Percentiles rank a stretch among this genome's conserved stretches.
These are phyloP conservation scores for Phallus indusiatus DNA, from an alignment of 768 basidiomycete species.

Conservation along the genomic window DNA sequence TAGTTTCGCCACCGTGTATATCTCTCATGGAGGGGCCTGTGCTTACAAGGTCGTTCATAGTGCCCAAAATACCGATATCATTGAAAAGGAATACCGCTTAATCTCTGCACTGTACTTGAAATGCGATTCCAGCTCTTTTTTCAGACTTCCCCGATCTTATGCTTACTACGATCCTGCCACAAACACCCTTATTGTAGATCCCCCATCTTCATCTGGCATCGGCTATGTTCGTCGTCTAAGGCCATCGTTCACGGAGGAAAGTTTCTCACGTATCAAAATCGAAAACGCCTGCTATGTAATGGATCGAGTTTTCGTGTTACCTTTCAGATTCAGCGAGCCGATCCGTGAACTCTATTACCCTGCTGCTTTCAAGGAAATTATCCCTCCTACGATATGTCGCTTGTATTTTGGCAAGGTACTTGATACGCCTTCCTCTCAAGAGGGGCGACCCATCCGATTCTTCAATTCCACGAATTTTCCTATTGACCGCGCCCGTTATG, in stretches of 20 bases:
- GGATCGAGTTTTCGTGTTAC: neutral
- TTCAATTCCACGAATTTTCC: neutral
- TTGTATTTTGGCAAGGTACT: conserved; percentile 1
- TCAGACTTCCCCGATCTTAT: conserved; percentile 17
- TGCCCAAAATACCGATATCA: neutral
- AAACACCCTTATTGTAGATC: too few relatives aligned
- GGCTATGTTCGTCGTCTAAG: too few relatives aligned
- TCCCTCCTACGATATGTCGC: neutral
- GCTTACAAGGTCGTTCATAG: conserved; percentile 13
- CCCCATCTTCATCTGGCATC: neutral
- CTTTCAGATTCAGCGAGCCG: neutral
- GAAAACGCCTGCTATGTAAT: neutral
- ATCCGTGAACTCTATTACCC: neutral
- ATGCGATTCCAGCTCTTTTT: conserved; percentile 16
- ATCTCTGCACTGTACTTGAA: conserved; percentile 11
- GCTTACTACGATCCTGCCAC: too few relatives aligned
- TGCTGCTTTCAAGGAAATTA: neutral
- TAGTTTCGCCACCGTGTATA: conserved; percentile 16
- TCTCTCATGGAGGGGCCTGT: conserved; percentile 8
- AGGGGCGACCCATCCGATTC: neutral
- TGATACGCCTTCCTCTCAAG: neutral
- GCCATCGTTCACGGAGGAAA: neutral
- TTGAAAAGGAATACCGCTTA: conserved; percentile 13
- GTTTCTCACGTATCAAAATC: neutral
- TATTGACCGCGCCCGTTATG: conserved; percentile 18